Evolutionary conservation across 257 asterid genomes (phyloP), one percentile per base, ranked within the genome.

Genomic region (Cinchona pubescens): DNA sequence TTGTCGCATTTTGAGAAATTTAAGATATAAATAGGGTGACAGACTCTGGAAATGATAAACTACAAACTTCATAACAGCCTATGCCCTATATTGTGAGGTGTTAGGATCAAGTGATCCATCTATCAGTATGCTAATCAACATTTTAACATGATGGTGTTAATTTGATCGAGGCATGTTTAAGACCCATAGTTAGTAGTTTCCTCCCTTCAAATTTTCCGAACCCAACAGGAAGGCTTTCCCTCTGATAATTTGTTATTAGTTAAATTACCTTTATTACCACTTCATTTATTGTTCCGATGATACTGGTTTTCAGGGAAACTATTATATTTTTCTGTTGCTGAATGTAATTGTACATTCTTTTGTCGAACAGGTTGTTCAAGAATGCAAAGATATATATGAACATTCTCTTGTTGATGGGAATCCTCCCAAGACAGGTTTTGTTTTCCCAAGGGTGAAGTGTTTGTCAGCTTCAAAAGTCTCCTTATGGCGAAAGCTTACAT

Each of bases 391-490:
- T 76, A 90, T 94, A 5, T 94, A 92, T 48, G 92, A 86, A 70
- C 79, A 90, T 25, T 84, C 99, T 46, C 87, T 94, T 48, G 89
- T 92, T 43, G 93, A 92, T 74, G 99, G 99, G 10, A 87, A 88
- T 74, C 99, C 98, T 77, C 96, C 99, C 3, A 92, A 89, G 88
- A 18, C 86, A 23, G 99, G 99, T 43, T 94, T 92, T 63, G 94
- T 94, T 51, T 94, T 94, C 87, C 88, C 96, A 42, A 91, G 83
- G 82, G 98, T 92, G 82, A 94, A 94, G 90, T 79, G 84, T 67
- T 79, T 92, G 23, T 67, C 88, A 3, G 82, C 86, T 71, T 76
- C 97, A 25, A 92, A 87, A 78, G 76, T 69, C 18, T 83, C 93
- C 32, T 69, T 92, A 29, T 94, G 97, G 97, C 87, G 97, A 76